Evolutionary conservation across 768 basidiomycete genomes (phyloP).

Genomic region (Ramaria sp.): DNA sequence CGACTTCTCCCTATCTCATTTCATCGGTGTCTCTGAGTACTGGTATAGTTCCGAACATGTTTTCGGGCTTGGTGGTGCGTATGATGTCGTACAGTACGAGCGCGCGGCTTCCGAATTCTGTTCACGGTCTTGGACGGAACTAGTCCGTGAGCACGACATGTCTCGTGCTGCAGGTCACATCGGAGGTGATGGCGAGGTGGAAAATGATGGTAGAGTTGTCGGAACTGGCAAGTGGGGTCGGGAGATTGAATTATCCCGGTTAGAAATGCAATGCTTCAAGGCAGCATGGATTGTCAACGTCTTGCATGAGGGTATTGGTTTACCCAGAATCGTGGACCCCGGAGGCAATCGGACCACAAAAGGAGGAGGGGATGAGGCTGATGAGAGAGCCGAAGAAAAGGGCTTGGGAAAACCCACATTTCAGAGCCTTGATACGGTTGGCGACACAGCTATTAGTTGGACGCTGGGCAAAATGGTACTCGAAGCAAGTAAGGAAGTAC

Average conservation of each 20-base stretch:
- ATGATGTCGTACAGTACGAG: constrained; percentile 95
- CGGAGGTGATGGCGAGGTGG: constrained; percentile 57
- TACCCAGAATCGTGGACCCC: constrained; percentile 82
- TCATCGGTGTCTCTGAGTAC: constrained; percentile 97
- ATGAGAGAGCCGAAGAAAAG: constrained; percentile 67
- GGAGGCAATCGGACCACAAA: constrained; percentile 67
- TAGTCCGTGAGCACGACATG: constrained; percentile 52
- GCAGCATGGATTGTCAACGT: constrained; percentile 97
- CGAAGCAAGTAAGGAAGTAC: constrained; percentile 86
- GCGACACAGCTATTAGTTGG: constrained; percentile 93
- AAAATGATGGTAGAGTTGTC: constrained; percentile 49
- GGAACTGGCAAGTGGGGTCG: constrained; percentile 59
- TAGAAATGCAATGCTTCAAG: constrained; percentile 99
- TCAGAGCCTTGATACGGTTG: constrained; percentile 87
- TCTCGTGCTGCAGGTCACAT: constrained; percentile 38
- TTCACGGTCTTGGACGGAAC: constrained; percentile 62
- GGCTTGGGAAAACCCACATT: constrained; percentile 78
- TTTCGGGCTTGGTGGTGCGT: constrained; percentile 87
- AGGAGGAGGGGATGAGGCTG: constrained; percentile 50
- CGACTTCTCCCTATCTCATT: constrained; percentile 86
- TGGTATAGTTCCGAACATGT: constrained; percentile 99
- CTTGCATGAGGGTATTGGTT: constrained; percentile 88
- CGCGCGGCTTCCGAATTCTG: constrained; percentile 86
- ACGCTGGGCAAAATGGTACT: constrained; percentile 98
- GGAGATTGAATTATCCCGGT: constrained; percentile 67